Conservation (phyloP, 1,139 yeast genomes). For the Casaregolazyma lundiana region DNA sequence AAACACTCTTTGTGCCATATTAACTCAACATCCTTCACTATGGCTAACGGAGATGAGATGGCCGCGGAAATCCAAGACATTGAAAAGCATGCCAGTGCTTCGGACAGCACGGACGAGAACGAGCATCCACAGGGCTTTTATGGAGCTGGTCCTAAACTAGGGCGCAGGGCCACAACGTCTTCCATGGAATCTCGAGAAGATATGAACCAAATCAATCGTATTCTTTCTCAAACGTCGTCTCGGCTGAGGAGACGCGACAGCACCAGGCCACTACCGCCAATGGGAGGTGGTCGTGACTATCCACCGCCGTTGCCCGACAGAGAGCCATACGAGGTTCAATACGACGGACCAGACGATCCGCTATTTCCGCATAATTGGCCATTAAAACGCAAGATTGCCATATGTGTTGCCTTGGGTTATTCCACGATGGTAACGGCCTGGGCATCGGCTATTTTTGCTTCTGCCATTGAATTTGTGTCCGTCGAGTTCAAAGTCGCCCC, state of each 20-base stretch:
- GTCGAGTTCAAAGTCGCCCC: slow-evolving; percentile 28
- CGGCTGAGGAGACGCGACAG: slow-evolving; percentile 14
- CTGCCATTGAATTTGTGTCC: slow-evolving; percentile 32
- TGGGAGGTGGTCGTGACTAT: slow-evolving; percentile 46
- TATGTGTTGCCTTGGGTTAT: slow-evolving; percentile 34
- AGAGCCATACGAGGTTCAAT: slow-evolving; percentile 46
- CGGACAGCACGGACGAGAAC: background rate
- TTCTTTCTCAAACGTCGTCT: slow-evolving; percentile 16
- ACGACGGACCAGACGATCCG: slow-evolving; percentile 51
- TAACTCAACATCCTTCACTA: too few species aligned
- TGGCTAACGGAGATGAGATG: background rate
- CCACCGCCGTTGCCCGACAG: slow-evolving; percentile 47
- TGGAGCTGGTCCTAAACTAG: slow-evolving; percentile 1
- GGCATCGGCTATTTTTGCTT: slow-evolving; percentile 44
- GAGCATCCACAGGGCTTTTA: slow-evolving; percentile 8
- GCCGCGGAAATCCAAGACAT: background rate
- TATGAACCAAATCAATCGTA: slow-evolving; percentile 16
- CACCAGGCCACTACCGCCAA: slow-evolving; percentile 18
- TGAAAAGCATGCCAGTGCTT: background rate
- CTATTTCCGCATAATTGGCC: slow-evolving; percentile 49
- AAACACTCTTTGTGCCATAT: too few species aligned
- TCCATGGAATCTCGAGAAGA: slow-evolving; percentile 11
- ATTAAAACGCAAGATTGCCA: slow-evolving; percentile 32
- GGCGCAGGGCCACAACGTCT: slow-evolving; percentile 4
- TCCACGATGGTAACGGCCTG: slow-evolving; percentile 39